Evolutionary conservation across 164 flowering plant species (phyloP), one percentile per base, ranked within the genome.

Genomic region (Vitis riparia): DNA sequence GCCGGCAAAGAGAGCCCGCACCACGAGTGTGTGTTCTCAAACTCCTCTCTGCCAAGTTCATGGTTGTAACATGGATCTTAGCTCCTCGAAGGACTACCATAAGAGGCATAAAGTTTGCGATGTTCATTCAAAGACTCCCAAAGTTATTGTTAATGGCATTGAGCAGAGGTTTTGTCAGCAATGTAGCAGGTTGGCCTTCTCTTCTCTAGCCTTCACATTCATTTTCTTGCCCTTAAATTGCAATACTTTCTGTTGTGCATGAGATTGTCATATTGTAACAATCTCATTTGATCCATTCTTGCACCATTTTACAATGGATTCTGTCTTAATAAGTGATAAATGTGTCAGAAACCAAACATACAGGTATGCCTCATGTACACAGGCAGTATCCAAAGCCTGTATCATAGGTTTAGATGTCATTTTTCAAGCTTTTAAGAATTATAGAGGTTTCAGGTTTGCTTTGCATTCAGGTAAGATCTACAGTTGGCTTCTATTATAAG

Each of bases 101-200:
- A 73, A 73, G 47, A 60, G 66, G 71, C 75, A 73, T 55, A 68
- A 44, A n/a, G 75, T 73, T 61, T 73, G 75, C 11, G 61, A 55
- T 16, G 48, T 49, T 60, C 71, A 73, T 10, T 50, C 75, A n/a
- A 73, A 73, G 67, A 73, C 69, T 27, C 65, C 71, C 55, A 61
- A 60, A 67, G 75, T 73, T 16, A 67, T 61, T 15, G 75, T 73
- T 49, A 67, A 73, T 30, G 75, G 75, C 48, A 73, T 73, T 19
- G 71, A 73, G 44, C 65, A 73, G 50, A 62, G 75, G 62, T 37
- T 37, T 37, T 37, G 44, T 37, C 44, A 37, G 44, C 44, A 37
- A 37, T 37, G 44, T 37, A 37, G 67, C 67, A 55, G 67, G 75
- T 58, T 63, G 62, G 70, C 50, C 60, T 56, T 48, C 9, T 58